Conservation (phyloP, 1,284 basidiomycete species). For the Ceratobasidium sp. region DNA sequence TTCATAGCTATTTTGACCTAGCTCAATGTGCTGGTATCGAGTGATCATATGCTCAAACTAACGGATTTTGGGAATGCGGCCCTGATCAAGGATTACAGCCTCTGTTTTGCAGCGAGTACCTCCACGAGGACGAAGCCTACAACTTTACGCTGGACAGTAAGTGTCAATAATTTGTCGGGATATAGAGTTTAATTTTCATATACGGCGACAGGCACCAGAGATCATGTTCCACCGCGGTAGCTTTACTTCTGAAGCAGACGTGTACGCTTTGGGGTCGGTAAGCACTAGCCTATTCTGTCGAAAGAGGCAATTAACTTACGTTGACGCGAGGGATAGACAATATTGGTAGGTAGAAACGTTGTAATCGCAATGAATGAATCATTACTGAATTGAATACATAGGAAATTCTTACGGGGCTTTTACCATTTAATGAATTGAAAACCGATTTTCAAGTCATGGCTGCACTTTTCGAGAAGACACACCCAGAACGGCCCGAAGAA, state of each 20-base stretch:
- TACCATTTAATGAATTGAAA: not conserved
- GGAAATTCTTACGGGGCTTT: not conserved
- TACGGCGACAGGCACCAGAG: not conserved
- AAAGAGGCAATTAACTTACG: not conserved
- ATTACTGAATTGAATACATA: not conserved
- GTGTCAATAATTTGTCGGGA: not conserved
- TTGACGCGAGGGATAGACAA: not conserved
- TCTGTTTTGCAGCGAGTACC: not conserved
- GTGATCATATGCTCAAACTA: not conserved
- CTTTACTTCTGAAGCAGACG: not conserved
- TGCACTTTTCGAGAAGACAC: not conserved
- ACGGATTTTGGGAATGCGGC: conserved; percentile 8
- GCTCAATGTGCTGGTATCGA: not conserved
- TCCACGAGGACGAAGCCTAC: not conserved
- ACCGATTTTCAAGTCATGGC: not conserved
- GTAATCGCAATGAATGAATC: not conserved
- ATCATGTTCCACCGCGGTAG: no score
- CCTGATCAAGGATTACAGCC: not conserved
- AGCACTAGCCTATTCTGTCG: not conserved
- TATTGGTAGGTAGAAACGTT: not conserved
- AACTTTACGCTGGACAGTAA: not conserved
- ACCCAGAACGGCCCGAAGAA: not conserved
- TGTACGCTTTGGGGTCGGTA: not conserved
- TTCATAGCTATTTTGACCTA: not conserved
- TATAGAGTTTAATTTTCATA: not conserved